A percentile compares a stretch with the other conserved stretches of the same genome.
Evolutionary conservation across 2,329 filamentous ascomycete species (phyloP).

Genomic region (Pseudofabraea citricarpa): DNA sequence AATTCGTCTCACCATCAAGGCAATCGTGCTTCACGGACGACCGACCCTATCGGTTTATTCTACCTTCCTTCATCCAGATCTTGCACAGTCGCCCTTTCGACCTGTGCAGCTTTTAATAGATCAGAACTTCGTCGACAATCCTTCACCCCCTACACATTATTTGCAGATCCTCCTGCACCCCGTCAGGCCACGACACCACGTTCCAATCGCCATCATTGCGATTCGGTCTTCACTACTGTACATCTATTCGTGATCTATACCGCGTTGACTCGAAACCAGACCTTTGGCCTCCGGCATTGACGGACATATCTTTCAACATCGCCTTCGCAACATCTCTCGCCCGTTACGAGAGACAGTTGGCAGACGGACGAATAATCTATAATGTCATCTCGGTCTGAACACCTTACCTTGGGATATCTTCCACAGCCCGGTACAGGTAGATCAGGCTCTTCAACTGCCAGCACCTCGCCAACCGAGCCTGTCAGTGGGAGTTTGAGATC

Average conservation of each 20-base stretch:
- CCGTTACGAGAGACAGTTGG: conserved; percentile 19
- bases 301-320: conserved; percentile 18
- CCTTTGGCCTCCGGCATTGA: not conserved
- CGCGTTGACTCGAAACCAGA: not conserved
- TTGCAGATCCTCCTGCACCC: conserved; percentile 5
- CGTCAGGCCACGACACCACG: conserved; percentile 5
- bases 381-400: conserved; percentile 90
- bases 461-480: conserved; percentile 75
- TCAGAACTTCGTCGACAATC: conserved; percentile 9
- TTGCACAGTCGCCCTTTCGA: conserved; percentile 12
- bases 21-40: conserved; percentile 21
- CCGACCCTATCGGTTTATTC: conserved; percentile 22
- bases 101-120: conserved; percentile 19
- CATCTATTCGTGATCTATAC: too few relatives aligned
- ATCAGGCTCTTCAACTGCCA: conserved; percentile 75
- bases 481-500: conserved; percentile 63
- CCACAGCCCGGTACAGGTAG: conserved; percentile 36
- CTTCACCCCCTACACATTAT: conserved; percentile 11
- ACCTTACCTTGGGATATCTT: conserved; percentile 78
- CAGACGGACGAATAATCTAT: conserved; percentile 58
- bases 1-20: conserved; percentile 7
- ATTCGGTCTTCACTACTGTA: too few relatives aligned
- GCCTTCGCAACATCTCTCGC: conserved; percentile 22
- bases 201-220: not conserved
- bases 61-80: conserved; percentile 16